A percentile compares a stretch with the other conserved stretches of the same genome.
Evolutionary conservation across 495 filamentous ascomycete genomes (phyloP).

Genomic region (Penicillium nucicola): DNA sequence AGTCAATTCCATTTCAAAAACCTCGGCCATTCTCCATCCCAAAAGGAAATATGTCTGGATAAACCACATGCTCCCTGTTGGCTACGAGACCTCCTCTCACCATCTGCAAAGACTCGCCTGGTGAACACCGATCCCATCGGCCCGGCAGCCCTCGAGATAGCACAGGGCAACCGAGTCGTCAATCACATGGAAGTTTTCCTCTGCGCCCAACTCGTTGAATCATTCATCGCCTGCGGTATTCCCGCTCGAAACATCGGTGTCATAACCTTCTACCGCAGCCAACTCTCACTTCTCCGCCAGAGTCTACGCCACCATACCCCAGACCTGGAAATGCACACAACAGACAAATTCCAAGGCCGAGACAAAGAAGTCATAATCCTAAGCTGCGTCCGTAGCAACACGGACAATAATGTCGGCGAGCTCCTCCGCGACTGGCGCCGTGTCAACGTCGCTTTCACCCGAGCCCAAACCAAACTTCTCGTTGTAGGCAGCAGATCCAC

Average conservation of each 20-base stretch:
- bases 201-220: slow-evolving; percentile 72
- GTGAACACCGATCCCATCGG: slow-evolving; percentile 80
- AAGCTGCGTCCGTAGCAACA: slow-evolving; percentile 81
- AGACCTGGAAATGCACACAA: slow-evolving; percentile 88
- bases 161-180: slow-evolving; percentile 77
- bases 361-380: slow-evolving; percentile 92
- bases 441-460: slow-evolving; percentile 92
- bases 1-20: slow-evolving; percentile 48
- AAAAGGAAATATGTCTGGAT: slow-evolving; percentile 48
- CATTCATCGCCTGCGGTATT: slow-evolving; percentile 71
- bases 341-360: slow-evolving; percentile 92
- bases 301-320: slow-evolving; percentile 46
- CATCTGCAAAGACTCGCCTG: slow-evolving; percentile 70
- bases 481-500: slow-evolving; percentile 80
- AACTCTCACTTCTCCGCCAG: slow-evolving; percentile 65
- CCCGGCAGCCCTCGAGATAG: slow-evolving; percentile 61
- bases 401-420: slow-evolving; percentile 75
- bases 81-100: slow-evolving; percentile 73
- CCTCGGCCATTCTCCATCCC: slow-evolving; percentile 20
- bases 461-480: slow-evolving; percentile 85
- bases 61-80: slow-evolving; percentile 61
- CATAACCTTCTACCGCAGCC: slow-evolving; percentile 96
- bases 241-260: slow-evolving; percentile 80
- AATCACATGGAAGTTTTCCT: slow-evolving; percentile 78
- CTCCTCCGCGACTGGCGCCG: slow-evolving; percentile 86